phyloP scores from a whole-genome alignment of 2,329 filamentous ascomycete species.

The Truncatella angustata region DNA sequence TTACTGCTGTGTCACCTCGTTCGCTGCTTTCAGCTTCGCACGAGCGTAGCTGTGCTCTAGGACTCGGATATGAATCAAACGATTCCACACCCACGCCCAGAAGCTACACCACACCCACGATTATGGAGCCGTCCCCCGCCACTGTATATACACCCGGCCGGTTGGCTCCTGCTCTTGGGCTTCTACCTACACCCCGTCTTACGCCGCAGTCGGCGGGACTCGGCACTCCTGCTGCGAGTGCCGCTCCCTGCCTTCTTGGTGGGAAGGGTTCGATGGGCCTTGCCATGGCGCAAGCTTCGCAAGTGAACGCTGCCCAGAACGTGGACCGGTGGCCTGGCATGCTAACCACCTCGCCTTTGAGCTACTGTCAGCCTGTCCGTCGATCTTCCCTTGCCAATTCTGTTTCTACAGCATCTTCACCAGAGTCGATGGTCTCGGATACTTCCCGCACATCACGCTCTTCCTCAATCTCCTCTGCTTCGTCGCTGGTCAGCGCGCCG shows the following conservation, averaged over 20 bases:
- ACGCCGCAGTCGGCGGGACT: constrained; percentile 55
- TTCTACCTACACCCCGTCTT: constrained; percentile 58
- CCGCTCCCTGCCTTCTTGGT: constrained; percentile 47
- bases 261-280: constrained; percentile 57
- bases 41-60: constrained; percentile 32
- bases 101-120: constrained; percentile 37
- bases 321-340: constrained; percentile 52
- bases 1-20: constrained; percentile 37
- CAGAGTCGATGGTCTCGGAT: constrained; percentile 67
- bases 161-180: constrained; percentile 50
- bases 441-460: constrained; percentile 60
- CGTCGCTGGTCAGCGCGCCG: constrained; percentile 60
- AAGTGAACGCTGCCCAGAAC: constrained; percentile 42
- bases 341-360: constrained; percentile 51
- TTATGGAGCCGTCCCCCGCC: constrained; percentile 50
- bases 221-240: constrained; percentile 60
- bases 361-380: constrained; percentile 44
- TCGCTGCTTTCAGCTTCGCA: constrained; percentile 43
- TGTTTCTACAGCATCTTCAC: constrained; percentile 61
- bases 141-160: constrained; percentile 43
- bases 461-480: constrained; percentile 63
- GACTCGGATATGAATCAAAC: constrained; percentile 35
- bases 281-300: constrained; percentile 56
- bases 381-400: constrained; percentile 64
- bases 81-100: constrained; percentile 42